Evolutionary conservation across 2,329 filamentous ascomycete genomes (phyloP), one percentile per base, ranked within the genome.

Genomic region (Alternaria sp.): DNA sequence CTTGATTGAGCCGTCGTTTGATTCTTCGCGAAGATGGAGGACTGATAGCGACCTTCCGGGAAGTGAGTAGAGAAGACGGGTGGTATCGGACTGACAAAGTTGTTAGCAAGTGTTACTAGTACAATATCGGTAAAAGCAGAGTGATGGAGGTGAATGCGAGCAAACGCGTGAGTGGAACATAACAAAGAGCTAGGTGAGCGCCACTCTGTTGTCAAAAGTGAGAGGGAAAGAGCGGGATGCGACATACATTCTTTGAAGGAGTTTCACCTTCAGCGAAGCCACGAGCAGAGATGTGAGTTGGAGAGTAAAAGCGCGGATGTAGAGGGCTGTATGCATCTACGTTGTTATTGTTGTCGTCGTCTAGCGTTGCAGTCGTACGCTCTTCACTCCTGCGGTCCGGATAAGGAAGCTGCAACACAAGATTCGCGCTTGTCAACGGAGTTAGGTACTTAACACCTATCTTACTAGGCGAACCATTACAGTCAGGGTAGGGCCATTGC

Each of bases 221-320:
- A 57, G 43, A 56, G 59, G 66, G 63, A 71, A 34, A 61, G 63
- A 64, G 51, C 59, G 43, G 53, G 18, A 27, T 36, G 22, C 22
- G 34, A 74, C 76, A 74, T 71, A 78, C 76, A 62, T 78, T 77
- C 9, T 66, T 67, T 4, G 73, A 76, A 7, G 73, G 72, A 5
- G 68, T 69, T 28, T 70, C 71, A 16, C 65, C 69, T 32, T 66
- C 57, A 8, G 57, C 62, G 57, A 69, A 69, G 14, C 64, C 54
- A 7, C 41, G 54, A 4, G 66, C 49, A 22, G 71, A 70, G 44
- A 64, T 64, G 18, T 68, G 53, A 2, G 71, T 70, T 3, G 75
- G 75, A n/a, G 71, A 72, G 54, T 78, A 79, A 51, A 77, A 75
- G 3, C 67, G 66, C 14, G 74, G 71, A 7, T 54, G 71, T n/a